Evolutionary conservation across 805 yeast species (phyloP), one percentile per base, ranked within the genome.

Genomic region (Wickerhamiella cacticola): DNA sequence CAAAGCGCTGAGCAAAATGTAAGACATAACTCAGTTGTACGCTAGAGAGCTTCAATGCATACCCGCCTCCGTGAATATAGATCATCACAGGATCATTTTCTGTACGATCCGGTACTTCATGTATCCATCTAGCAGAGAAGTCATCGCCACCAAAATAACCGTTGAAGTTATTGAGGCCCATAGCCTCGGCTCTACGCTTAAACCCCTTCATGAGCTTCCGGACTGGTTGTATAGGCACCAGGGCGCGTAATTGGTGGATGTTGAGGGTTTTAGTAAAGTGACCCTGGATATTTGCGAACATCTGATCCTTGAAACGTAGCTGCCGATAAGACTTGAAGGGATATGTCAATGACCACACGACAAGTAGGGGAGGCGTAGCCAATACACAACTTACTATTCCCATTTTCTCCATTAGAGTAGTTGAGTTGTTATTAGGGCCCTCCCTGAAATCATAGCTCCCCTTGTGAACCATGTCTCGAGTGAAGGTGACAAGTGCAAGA

Each of bases 61-160:
- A 59, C 3, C 60, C 58, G 9, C 62, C 62, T 13, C 62, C 62
- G 33, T 59, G 62, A 41, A 54, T 23, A 46, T 56, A 59, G 5
- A 58, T 35, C 3, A 59, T 23, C 8, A 59, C 61, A 3, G 61
- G 61, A 40, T 57, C 62, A 16, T 46, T 39, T 3, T 52, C 54
- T 1, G 25, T 31, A 3, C 62, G 53, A 43, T 50, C 49, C 5
- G 55, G 54, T 5, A 42, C 48, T 41, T 59, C 61, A 35, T 49
- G 50, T 2, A 59, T 44, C 61, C 61, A 59, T 15, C 50, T 36
- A 22, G 50, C 50, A 21, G 38, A 24, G 43, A 16, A 48, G 23
- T 13, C 36, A n/a, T 13, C 25, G 34, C 38, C 46, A 21, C 34
- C 43, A 18, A 42, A 41, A 28, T 53, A 45, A 34, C 46, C 38